These are phyloP conservation scores for Cyberlindnera lachancei DNA, from an alignment of 805 yeast species.

Conservation along the genomic window DNA sequence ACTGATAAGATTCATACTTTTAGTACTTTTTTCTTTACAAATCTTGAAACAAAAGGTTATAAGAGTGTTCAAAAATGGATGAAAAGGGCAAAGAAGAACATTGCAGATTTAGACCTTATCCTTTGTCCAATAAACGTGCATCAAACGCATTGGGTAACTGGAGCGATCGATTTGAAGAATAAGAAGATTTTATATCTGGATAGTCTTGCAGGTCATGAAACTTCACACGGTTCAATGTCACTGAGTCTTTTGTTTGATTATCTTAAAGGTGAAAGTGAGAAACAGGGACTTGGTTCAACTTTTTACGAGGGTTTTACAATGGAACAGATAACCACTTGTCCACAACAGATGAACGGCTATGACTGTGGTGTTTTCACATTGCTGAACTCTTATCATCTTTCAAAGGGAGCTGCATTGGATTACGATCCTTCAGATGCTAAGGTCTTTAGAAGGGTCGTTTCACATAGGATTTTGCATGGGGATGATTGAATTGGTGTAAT, in stretches of 20 bases:
- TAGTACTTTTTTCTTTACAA: conserved; percentile 83
- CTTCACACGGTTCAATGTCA: conserved; percentile 29
- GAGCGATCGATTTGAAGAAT: conserved; percentile 58
- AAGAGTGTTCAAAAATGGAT: conserved; percentile 81
- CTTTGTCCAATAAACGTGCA: conserved; percentile 81
- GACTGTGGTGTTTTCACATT: conserved; percentile 96
- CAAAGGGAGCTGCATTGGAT: conserved; percentile 40
- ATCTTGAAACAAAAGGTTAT: conserved; percentile 66
- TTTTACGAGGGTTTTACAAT: conserved; percentile 27
- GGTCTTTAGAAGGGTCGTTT: conserved; percentile 44
- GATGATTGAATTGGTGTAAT: not conserved
- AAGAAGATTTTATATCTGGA: conserved; percentile 67
- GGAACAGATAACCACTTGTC: conserved; percentile 39
- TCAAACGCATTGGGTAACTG: conserved; percentile 88
- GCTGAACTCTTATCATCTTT: conserved; percentile 57
- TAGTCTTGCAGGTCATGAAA: conserved; percentile 47
- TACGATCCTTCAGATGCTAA: conserved; percentile 68
- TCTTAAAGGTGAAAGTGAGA: conserved; percentile 58
- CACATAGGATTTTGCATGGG: conserved; percentile 14
- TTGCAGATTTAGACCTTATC: conserved; percentile 55
- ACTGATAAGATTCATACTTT: conserved; percentile 49
- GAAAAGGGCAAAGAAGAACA: conserved; percentile 60
- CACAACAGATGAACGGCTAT: conserved; percentile 82
- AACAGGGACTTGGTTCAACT: conserved; percentile 29
- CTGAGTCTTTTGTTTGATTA: conserved; percentile 49